Percentiles rank a stretch among this genome's conserved stretches.
phyloP scores from a whole-genome alignment of 495 filamentous ascomycete species.

The Eremomyces bilateralis region DNA sequence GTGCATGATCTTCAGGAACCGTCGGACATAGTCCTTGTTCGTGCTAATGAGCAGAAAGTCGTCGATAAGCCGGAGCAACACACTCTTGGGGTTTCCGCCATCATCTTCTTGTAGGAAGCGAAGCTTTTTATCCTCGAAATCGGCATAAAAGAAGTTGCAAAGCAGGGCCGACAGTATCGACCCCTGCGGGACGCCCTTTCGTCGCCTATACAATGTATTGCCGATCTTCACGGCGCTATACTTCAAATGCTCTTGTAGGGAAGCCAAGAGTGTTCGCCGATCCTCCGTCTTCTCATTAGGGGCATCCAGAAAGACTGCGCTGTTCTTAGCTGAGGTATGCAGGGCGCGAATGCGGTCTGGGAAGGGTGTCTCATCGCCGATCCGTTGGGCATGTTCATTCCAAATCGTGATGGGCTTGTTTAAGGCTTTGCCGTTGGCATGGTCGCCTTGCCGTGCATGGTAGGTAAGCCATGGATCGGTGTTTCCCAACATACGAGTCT shows the following conservation, averaged over 20 bases:
- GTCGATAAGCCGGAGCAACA: constrained; percentile 68
- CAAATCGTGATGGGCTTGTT: constrained; percentile 34
- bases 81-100: constrained; percentile 12
- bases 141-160: constrained; percentile 87
- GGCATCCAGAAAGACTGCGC: constrained; percentile 57
- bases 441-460: constrained; percentile 23
- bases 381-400: constrained; percentile 15
- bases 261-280: constrained; percentile 36
- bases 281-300: constrained; percentile 29
- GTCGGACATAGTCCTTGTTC: constrained; percentile 34
- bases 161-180: constrained; percentile 67
- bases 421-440: constrained; percentile 26
- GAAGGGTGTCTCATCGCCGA: background rate
- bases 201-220: constrained; percentile 76
- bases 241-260: constrained; percentile 56
- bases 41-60: constrained; percentile 82
- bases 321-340: constrained; percentile 33
- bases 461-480: no score
- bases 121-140: constrained; percentile 50
- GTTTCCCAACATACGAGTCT: no score
- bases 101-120: constrained; percentile 37
- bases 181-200: constrained; percentile 77
- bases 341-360: no score
- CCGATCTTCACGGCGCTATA: constrained; percentile 75
- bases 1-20: constrained; percentile 64